Evolutionary conservation across 257 asterid species (phyloP).

Genomic region (Salvia miltiorrhiza): DNA sequence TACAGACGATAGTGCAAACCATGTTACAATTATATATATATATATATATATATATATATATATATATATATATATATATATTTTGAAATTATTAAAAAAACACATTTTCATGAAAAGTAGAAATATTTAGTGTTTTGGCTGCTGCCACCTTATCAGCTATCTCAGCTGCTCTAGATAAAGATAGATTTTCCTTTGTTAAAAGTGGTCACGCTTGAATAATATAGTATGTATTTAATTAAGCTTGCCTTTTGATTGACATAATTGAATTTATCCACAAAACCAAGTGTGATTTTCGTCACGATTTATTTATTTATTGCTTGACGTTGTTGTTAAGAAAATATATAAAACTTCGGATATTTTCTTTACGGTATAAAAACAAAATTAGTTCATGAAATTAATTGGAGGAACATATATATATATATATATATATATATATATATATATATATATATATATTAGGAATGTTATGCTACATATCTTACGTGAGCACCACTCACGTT

Average conservation of each 20-base stretch:
- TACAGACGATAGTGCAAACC: slow-evolving; percentile 21
- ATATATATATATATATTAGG: no score
- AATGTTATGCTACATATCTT: no score
- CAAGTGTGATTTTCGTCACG: not conserved
- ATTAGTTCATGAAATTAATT: no score
- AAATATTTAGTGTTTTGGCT: slow-evolving; percentile 27
- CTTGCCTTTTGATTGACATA: not conserved
- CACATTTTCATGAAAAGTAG: slow-evolving; percentile 2
- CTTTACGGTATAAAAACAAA: no score
- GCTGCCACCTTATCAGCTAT: slow-evolving; percentile 32
- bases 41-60: no score
- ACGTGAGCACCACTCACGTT: no score
- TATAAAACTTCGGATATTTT: no score
- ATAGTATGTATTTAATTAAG: not conserved
- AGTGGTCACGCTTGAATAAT: slow-evolving; percentile 9
- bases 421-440: no score
- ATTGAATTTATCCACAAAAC: slow-evolving; percentile 6
- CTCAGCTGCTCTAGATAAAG: slow-evolving; percentile 20
- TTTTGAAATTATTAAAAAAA: not conserved
- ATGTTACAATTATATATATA: slow-evolving; percentile 6
- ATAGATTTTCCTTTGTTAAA: slow-evolving; percentile 14
- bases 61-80: no score
- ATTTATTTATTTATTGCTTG: not conserved
- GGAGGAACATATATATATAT: no score
- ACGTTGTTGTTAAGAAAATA: no score